Conservation (phyloP, 2,329 filamentous ascomycete species). For the Emergomyces orientalis region DNA sequence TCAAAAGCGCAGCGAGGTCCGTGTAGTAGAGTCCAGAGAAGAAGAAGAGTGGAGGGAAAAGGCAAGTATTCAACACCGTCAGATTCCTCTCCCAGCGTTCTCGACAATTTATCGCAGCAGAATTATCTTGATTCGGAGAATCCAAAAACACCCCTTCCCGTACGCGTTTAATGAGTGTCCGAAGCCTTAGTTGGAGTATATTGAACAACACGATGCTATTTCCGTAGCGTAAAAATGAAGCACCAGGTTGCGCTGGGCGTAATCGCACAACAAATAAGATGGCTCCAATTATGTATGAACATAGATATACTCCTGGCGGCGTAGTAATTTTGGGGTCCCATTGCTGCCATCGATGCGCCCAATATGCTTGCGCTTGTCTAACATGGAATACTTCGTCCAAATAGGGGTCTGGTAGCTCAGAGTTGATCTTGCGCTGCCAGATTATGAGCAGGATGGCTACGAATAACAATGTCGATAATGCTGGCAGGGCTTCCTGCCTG, state of each 20-base stretch:
- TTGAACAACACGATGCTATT: slow-evolving; percentile 31
- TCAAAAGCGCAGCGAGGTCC: slow-evolving; percentile 70
- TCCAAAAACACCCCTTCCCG: slow-evolving; percentile 20
- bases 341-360: slow-evolving; percentile 58
- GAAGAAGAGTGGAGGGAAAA: slow-evolving; percentile 91
- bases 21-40: slow-evolving; percentile 95
- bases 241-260: slow-evolving; percentile 26
- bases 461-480: slow-evolving; percentile 13
- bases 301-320: slow-evolving; percentile 68
- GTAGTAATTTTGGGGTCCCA: slow-evolving; percentile 99
- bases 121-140: background rate
- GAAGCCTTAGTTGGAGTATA: slow-evolving; percentile 43
- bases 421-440: slow-evolving; percentile 40
- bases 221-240: slow-evolving; percentile 29
- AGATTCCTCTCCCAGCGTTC: slow-evolving; percentile 15
- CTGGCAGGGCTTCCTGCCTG: background rate
- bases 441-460: slow-evolving; percentile 26
- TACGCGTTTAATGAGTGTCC: slow-evolving; percentile 43
- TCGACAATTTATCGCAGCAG: slow-evolving; percentile 15
- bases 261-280: slow-evolving; percentile 19
- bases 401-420: slow-evolving; percentile 48
- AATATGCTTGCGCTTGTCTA: slow-evolving; percentile 83
- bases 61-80: slow-evolving; percentile 61
- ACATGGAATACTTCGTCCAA: slow-evolving; percentile 56
- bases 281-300: slow-evolving; percentile 39